Percentiles rank a stretch among this genome's conserved stretches.
These are phyloP conservation scores for Lojkania enalia DNA, from an alignment of 2,329 filamentous ascomycete species.

Conservation along the genomic window DNA sequence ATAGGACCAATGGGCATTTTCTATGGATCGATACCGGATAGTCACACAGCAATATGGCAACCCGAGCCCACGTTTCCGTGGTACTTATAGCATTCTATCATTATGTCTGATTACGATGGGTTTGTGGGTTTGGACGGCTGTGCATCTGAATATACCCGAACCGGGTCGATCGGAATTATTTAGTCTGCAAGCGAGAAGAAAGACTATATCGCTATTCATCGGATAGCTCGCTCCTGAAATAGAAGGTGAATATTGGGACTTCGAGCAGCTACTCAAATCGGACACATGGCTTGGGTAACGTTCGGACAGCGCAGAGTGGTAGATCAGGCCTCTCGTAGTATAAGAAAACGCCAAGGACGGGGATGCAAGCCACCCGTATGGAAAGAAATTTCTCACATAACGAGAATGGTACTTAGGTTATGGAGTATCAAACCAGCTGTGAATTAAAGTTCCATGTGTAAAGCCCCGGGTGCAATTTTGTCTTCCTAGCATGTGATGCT, in stretches of 20 bases:
- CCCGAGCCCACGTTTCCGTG: constrained; percentile 11
- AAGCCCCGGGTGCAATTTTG: too few species aligned
- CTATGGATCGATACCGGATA: background rate
- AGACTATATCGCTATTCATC: constrained; percentile 16
- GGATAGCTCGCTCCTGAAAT: constrained; percentile 21
- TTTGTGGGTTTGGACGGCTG: constrained; percentile 21
- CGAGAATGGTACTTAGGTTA: background rate
- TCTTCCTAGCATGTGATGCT: too few species aligned
- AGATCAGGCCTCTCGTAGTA: background rate
- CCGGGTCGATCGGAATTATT: constrained; percentile 5
- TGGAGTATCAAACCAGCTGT: background rate
- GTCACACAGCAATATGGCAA: constrained; percentile 7
- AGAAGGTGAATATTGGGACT: background rate
- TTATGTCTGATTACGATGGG: constrained; percentile 20
- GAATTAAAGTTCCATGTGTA: too few species aligned
- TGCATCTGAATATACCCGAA: constrained; percentile 21
- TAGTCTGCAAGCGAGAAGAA: constrained; percentile 1
- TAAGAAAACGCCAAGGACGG: background rate
- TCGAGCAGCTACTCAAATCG: background rate
- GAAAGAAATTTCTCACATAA: background rate
- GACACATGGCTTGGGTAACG: constrained; percentile 2
- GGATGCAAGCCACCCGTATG: background rate
- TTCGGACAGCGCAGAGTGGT: constrained; percentile 3
- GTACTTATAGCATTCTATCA: constrained; percentile 14
- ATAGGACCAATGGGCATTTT: constrained; percentile 1